Percentiles rank a stretch among this genome's conserved stretches.
These are phyloP conservation scores for Ochromonas danica DNA, from an alignment of 108 stramenopile genomes.

Conservation along the genomic window DNA sequence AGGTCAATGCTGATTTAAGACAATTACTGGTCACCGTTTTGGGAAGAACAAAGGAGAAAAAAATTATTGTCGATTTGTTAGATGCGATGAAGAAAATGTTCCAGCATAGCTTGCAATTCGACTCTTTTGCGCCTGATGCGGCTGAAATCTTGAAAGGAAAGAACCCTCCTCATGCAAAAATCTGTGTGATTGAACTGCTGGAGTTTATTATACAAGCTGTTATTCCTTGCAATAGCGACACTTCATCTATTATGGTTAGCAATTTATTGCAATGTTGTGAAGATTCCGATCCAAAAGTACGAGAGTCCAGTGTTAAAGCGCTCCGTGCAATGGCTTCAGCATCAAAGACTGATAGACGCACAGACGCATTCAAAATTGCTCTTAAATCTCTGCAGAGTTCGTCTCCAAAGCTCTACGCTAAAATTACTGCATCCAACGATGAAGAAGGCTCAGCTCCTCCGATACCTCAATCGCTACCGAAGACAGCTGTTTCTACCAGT, in stretches of 20 bases:
- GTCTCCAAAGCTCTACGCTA: too few relatives aligned
- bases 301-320: not conserved
- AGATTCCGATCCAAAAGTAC: slow-evolving; percentile 35
- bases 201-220: too few relatives aligned
- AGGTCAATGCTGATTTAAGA: not conserved
- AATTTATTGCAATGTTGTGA: too few relatives aligned
- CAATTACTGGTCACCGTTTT: not conserved
- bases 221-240: too few relatives aligned
- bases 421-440: too few relatives aligned
- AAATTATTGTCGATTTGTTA: not conserved
- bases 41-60: slow-evolving; percentile 9
- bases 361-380: not conserved
- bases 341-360: not conserved
- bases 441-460: not conserved
- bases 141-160: not conserved
- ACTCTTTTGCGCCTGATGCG: not conserved
- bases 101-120: not conserved
- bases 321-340: not conserved
- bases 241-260: too few relatives aligned
- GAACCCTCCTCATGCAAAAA: slow-evolving; percentile 24
- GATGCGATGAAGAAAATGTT: not conserved
- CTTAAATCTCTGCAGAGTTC: not conserved
- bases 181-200: slow-evolving; percentile 10
- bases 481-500: too few relatives aligned
- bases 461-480: not conserved